Percentiles rank a stretch among this genome's conserved stretches.
Evolutionary conservation across 768 basidiomycete genomes (phyloP).

Genomic region (Suillus sp.): DNA sequence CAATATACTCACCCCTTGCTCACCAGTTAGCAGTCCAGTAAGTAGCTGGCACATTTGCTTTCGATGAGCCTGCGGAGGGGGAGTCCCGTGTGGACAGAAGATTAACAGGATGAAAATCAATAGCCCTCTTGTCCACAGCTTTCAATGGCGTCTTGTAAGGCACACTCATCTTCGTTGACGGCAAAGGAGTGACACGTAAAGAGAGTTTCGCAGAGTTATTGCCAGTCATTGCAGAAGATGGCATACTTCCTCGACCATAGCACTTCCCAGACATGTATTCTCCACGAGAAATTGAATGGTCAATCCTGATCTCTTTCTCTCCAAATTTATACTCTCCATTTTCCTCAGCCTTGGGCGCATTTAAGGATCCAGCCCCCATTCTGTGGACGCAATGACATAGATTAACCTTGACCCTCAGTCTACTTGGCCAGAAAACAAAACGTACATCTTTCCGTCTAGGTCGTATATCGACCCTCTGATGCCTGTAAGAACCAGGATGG

Average conservation of each 20-base stretch:
- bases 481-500: slow-evolving; percentile 55
- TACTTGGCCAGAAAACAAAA: slow-evolving; percentile 10
- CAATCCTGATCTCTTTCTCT: slow-evolving; percentile 67
- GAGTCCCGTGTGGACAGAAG: slow-evolving; percentile 27
- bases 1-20: slow-evolving; percentile 19
- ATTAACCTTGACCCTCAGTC: background rate
- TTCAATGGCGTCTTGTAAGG: slow-evolving; percentile 24
- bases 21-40: slow-evolving; percentile 78
- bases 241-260: slow-evolving; percentile 46
- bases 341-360: slow-evolving; percentile 38
- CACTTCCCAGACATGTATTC: slow-evolving; percentile 69
- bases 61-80: slow-evolving; percentile 12
- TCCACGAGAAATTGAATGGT: slow-evolving; percentile 51
- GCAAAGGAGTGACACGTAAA: slow-evolving; percentile 28
- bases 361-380: slow-evolving; percentile 52
- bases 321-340: slow-evolving; percentile 44
- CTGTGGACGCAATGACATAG: slow-evolving; percentile 33
- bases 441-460: slow-evolving; percentile 66
- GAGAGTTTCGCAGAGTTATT: slow-evolving; percentile 24
- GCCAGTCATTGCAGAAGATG: slow-evolving; percentile 27
- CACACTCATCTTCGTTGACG: slow-evolving; percentile 26
- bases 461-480: slow-evolving; percentile 57
- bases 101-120: slow-evolving; percentile 45
- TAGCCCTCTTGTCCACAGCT: slow-evolving; percentile 26
- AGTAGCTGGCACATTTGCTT: slow-evolving; percentile 25